Evolutionary conservation across 805 yeast species (phyloP), one percentile per base, ranked within the genome.

Genomic region (Candida nitratophila): DNA sequence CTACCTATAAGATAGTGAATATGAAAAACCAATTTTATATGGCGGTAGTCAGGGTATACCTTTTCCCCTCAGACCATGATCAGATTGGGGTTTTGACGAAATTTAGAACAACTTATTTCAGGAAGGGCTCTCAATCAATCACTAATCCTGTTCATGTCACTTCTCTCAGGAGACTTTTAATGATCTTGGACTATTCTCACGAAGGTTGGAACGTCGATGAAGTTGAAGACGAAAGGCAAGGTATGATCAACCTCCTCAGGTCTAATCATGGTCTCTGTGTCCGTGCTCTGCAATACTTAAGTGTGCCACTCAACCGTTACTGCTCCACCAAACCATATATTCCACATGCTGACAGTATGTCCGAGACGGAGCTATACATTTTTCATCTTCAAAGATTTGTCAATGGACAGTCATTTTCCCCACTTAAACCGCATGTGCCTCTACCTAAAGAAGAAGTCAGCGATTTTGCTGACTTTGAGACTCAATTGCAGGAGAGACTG

Each of bases 41-140:
- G 3, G 57, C 55, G 3, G 61, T 45, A 43, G 46, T 77, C 1
- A 61, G 86, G 46, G 50, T 81, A 0, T 81, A 78, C 47, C 54
- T 63, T 1, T 51, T 80, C 1, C 79, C 82, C 0, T 45, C 50
- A 10, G 84, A 79, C 57, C 50, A 67, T 1, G 50, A 51, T 0
- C 70, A 72, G 0, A 49, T 60, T 3, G 46, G 65, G 12, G 52
- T 48, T 31, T 36, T 77, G 1, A 47, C 48, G 2, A 59, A 59
- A 26, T 71, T 69, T 66, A 57, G 81, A 43, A 4, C 24, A 14
- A 20, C 16, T 8, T 20, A 10, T 34, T 34, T 34, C 26, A 34
- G 20, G 9, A 32, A 20, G 16, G 35, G 19, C 15, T 6, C 15
- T 30, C 29, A 14, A 9, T 32, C 6, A 7, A 32, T 11, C 19